phyloP scores from a whole-genome alignment of 1,284 basidiomycete genomes.

The Apiotrichum mycotoxinovorans region DNA sequence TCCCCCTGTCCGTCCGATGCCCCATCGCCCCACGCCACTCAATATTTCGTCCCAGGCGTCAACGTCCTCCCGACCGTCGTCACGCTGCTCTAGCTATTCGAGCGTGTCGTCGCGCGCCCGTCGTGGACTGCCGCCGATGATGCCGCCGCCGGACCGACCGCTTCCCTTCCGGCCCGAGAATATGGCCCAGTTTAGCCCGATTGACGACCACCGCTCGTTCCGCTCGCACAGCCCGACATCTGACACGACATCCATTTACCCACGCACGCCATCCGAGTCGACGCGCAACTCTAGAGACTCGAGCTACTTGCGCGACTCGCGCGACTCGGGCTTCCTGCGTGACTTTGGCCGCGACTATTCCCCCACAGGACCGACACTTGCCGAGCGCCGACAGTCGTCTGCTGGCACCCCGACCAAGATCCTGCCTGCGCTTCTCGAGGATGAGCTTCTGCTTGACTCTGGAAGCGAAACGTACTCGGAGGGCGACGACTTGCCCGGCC shows the following conservation, averaged over 20 bases:
- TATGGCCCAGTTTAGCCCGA: neutral
- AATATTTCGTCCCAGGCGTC: neutral
- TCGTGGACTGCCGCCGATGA: constrained; percentile 5
- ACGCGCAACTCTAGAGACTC: constrained; percentile 25
- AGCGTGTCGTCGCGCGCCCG: neutral
- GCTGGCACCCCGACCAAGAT: constrained; percentile 9
- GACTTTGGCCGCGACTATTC: constrained; percentile 10
- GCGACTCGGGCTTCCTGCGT: constrained; percentile 16
- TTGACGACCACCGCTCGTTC: constrained; percentile 5
- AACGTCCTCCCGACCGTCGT: neutral
- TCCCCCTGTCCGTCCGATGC: neutral
- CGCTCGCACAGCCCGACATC: constrained; percentile 32
- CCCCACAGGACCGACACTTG: neutral
- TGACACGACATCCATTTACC: constrained; percentile 31
- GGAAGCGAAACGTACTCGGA: neutral
- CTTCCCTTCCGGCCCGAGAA: constrained; percentile 11
- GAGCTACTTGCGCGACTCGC: constrained; percentile 9
- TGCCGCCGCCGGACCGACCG: constrained; percentile 14
- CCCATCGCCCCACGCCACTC: neutral
- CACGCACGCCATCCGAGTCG: constrained; percentile 31
- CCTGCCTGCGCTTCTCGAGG: constrained; percentile 16
- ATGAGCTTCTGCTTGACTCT: neutral
- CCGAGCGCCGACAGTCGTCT: constrained; percentile 8
- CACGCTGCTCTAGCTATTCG: neutral
- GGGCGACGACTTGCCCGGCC: neutral